A percentile compares a stretch with the other conserved stretches of the same genome.
phyloP scores from a whole-genome alignment of 1,139 yeast genomes.

The Kodamaea plutei region DNA sequence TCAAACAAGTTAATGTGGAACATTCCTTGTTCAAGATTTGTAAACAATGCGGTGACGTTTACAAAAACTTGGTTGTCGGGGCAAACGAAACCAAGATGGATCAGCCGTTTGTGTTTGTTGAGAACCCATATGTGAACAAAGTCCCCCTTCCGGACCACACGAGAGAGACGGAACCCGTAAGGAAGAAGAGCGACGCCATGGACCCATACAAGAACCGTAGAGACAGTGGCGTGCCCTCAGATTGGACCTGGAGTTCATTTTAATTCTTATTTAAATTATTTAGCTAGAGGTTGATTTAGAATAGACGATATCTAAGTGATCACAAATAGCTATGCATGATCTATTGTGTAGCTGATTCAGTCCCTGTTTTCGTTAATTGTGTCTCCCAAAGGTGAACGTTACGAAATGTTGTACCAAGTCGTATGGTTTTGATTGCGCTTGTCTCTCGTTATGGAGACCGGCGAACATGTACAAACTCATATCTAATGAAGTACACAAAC shows the following conservation, averaged over 20 bases:
- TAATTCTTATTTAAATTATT: slow-evolving; percentile 10
- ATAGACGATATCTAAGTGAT: too few species aligned
- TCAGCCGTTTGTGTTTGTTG: slow-evolving; percentile 32
- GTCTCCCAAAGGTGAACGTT: too few species aligned
- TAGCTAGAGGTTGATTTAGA: not conserved
- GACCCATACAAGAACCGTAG: slow-evolving; percentile 6
- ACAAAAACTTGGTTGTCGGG: slow-evolving; percentile 26
- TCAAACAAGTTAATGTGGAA: slow-evolving; percentile 8
- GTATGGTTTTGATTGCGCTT: too few species aligned
- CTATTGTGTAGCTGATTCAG: too few species aligned
- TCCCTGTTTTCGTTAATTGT: too few species aligned
- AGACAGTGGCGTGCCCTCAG: slow-evolving; percentile 26
- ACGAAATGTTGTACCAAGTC: too few species aligned
- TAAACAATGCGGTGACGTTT: slow-evolving; percentile 34
- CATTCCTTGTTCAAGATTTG: slow-evolving; percentile 34
- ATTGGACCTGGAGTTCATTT: slow-evolving; percentile 49
- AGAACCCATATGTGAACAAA: slow-evolving; percentile 32
- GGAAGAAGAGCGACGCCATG: slow-evolving; percentile 5
- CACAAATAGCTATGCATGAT: too few species aligned
- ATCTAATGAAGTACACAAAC: too few species aligned
- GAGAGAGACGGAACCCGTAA: slow-evolving; percentile 2
- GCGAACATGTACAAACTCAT: too few species aligned
- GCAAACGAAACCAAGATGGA: slow-evolving; percentile 16
- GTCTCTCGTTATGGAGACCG: too few species aligned
- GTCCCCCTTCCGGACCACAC: slow-evolving; percentile 2